Evolutionary conservation across 2,329 filamentous ascomycete species (phyloP).

Genomic region (Ploettnerulaceae sp.): DNA sequence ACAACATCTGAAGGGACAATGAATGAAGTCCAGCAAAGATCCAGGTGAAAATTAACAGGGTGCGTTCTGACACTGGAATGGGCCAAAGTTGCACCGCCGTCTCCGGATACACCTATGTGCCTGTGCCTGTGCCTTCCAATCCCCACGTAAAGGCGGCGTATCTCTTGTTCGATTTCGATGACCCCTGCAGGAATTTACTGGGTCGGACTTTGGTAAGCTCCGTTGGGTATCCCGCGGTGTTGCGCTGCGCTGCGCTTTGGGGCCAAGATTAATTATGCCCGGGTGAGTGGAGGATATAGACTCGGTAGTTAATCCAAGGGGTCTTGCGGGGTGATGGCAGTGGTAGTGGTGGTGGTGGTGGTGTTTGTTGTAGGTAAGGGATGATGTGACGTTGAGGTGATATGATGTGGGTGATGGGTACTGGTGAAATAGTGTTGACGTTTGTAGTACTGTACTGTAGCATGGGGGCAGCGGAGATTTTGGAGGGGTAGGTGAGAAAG

Average conservation of each 20-base stretch:
- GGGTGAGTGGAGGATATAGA: too few species aligned
- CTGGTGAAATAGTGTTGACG: too few species aligned
- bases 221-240: background rate
- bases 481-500: too few species aligned
- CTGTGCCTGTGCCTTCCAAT: background rate
- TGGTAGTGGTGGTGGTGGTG: background rate
- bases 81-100: constrained; percentile 7
- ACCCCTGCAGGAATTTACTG: background rate
- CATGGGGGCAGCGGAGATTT: too few species aligned
- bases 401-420: background rate
- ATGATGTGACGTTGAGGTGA: background rate
- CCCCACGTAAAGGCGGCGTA: background rate
- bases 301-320: constrained; percentile 3
- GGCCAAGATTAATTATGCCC: constrained; percentile 3
- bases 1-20: constrained; percentile 10
- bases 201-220: constrained; percentile 4
- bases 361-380: background rate
- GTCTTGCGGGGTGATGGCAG: background rate
- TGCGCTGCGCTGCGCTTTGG: background rate
- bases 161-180: constrained; percentile 9
- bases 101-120: background rate
- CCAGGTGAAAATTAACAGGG: background rate
- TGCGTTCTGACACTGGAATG: constrained; percentile 1
- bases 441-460: too few species aligned
- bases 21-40: background rate